Evolutionary conservation across 108 stramenopile species (phyloP).

Genomic region (Discostella stelligeroides): DNA sequence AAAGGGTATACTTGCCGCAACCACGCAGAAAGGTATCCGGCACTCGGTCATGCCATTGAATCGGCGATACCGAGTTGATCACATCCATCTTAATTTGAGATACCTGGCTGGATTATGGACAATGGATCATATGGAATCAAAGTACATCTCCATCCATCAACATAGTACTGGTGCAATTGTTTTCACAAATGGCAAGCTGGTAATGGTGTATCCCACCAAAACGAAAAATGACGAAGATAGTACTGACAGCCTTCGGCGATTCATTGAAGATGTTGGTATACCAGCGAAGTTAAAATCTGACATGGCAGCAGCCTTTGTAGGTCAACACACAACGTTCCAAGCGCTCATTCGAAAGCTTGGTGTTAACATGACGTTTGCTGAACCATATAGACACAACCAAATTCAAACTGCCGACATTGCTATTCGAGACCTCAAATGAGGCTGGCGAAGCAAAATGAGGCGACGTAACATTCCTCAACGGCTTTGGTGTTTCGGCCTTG

Average conservation of each 20-base stretch:
- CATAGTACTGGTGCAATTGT: slow-evolving; percentile 1
- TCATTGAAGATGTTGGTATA: slow-evolving; percentile 24
- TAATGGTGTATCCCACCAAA: slow-evolving; percentile 5
- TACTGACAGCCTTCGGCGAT: background rate
- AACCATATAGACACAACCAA: slow-evolving; percentile 21
- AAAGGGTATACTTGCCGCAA: slow-evolving; percentile 14
- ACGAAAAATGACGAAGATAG: background rate
- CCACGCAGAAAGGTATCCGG: slow-evolving; percentile 47
- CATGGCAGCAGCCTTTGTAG: slow-evolving; percentile 14
- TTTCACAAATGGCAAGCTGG: slow-evolving; percentile 7
- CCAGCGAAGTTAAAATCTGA: slow-evolving; percentile 20
- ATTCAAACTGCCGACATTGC: slow-evolving; percentile 21
- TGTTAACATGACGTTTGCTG: slow-evolving; percentile 10
- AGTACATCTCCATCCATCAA: background rate
- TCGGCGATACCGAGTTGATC: slow-evolving; percentile 32
- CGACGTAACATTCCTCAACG: slow-evolving; percentile 9
- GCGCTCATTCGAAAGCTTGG: background rate
- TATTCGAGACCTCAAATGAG: slow-evolving; percentile 21
- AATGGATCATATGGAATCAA: background rate
- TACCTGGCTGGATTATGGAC: slow-evolving; percentile 11
- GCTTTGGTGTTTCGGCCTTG: slow-evolving; percentile 44
- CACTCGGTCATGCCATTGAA: slow-evolving; percentile 15
- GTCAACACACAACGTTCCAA: slow-evolving; percentile 26
- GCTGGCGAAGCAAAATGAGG: slow-evolving; percentile 11
- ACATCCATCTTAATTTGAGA: slow-evolving; percentile 16